phyloP scores from a whole-genome alignment of 805 yeast genomes.

The Millerago galiae region DNA sequence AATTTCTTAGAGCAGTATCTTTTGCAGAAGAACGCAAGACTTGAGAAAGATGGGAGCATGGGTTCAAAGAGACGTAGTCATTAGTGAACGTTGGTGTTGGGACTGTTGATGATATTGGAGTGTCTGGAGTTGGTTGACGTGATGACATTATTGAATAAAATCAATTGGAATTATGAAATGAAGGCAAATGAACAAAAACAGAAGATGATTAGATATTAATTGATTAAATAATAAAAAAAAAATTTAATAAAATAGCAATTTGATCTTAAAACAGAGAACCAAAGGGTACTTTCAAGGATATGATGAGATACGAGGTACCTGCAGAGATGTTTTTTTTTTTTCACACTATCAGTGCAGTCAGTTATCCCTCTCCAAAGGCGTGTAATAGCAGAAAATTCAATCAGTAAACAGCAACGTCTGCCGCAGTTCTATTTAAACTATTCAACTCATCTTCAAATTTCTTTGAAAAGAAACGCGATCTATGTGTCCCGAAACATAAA shows the following conservation, averaged over 20 bases:
- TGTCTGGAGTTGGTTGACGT: constrained; percentile 1
- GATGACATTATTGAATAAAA: background rate
- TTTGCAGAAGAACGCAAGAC: constrained; percentile 22
- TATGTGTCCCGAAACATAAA: constrained; percentile 4
- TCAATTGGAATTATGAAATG: background rate
- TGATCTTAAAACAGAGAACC: background rate
- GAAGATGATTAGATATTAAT: background rate
- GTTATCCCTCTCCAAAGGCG: no score
- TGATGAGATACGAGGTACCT: no score
- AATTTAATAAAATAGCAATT: background rate
- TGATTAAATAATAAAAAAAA: background rate
- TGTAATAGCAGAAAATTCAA: no score
- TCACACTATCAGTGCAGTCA: no score
- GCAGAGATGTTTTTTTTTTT: no score
- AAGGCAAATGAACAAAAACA: background rate
- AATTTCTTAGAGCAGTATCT: constrained; percentile 23
- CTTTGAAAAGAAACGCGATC: constrained; percentile 1
- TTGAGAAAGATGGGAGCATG: constrained; percentile 24
- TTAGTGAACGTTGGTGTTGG: background rate
- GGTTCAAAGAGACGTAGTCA: constrained; percentile 8
- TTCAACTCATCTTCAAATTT: constrained; percentile 1
- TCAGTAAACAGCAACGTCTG: no score
- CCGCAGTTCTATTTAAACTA: no score
- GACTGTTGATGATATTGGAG: background rate
- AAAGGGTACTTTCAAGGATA: no score